Base-by-base conservation (phyloP, 768 basidiomycete species). In the Auricularia heimuer region DNA sequence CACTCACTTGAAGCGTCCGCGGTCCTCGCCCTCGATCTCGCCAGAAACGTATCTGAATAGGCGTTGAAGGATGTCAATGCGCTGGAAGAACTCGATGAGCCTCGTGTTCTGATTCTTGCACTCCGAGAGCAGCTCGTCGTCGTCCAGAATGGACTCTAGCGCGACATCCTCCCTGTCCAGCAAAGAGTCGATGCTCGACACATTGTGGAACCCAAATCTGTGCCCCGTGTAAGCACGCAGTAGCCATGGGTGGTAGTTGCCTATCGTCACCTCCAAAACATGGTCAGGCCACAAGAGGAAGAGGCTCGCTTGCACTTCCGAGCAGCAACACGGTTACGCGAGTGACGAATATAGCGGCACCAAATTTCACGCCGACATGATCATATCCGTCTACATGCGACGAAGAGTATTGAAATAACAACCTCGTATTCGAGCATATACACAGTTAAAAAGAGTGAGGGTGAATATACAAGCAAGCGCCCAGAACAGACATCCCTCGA, bases 51-150 rank as follows among this genome's bases (percentile, higher is more conserved):
- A 94, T 33, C 84, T 89, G 64, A 94, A 76, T 70, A 95, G 77
- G 64, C 86, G 83, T 73, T 90, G 86, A 61, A 96, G 77, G 61
- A 93, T 88, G 73, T 93, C 91, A 62, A 85, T 80, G 69, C 90
- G 80, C 68, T 87, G 88, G 70, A 95, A 90, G 75, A 93, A 93
- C 72, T 92, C 89, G 69, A 91, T 89, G 62, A 96, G 84, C 65
- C 90, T 80, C 47, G 89, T 89, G 72, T 98, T 98, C 76, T 96
- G 90, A 1, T 89, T 82, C 77, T 98, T 98, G 83, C 94, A 93
- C 76, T 98, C 96, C 75, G 92, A 90, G 64, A 98, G 79, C 56
- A 98, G 80, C 74, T 98, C 94, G 72, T 92, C 89, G 77, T 97
- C 93, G 77, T 94, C 93, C 64, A 98, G 82, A 66, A 98, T 87